Conservation (phyloP, 768 basidiomycete species). For the Nidularia pulvinata region DNA sequence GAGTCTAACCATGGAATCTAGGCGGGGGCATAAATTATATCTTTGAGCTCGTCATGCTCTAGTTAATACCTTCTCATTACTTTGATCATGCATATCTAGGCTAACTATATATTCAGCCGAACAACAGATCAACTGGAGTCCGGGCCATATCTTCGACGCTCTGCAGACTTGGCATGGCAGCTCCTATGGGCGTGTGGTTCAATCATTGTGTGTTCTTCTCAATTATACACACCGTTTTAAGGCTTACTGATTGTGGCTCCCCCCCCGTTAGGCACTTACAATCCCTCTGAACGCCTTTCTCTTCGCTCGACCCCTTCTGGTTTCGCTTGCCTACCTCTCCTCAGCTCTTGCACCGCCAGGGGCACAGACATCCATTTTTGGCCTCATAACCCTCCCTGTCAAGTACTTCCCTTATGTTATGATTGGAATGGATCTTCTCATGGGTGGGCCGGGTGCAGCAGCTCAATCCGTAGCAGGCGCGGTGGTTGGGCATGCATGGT, state of each 20-base stretch:
- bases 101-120: constrained; percentile 41
- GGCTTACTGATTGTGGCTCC: neutral
- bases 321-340: constrained; percentile 69
- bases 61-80: constrained; percentile 37
- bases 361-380: constrained; percentile 73
- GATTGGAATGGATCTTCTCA: constrained; percentile 70
- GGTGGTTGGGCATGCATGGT: constrained; percentile 81
- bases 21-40: constrained; percentile 54
- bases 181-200: constrained; percentile 49
- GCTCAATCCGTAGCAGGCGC: constrained; percentile 64
- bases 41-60: constrained; percentile 73
- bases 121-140: constrained; percentile 66
- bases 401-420: constrained; percentile 75
- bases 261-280: constrained; percentile 40
- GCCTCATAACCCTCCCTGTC: constrained; percentile 73
- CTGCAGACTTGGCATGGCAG: constrained; percentile 82
- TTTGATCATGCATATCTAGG: neutral
- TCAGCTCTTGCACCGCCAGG: constrained; percentile 67
- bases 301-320: constrained; percentile 66
- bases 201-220: constrained; percentile 54
- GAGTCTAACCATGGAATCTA: constrained; percentile 3
- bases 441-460: constrained; percentile 56
- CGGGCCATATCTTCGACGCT: constrained; percentile 52
- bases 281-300: constrained; percentile 55
- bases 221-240: no score